Conservation (phyloP, 2,329 filamentous ascomycete species). For the Scopulariopsis brevicaulis region DNA sequence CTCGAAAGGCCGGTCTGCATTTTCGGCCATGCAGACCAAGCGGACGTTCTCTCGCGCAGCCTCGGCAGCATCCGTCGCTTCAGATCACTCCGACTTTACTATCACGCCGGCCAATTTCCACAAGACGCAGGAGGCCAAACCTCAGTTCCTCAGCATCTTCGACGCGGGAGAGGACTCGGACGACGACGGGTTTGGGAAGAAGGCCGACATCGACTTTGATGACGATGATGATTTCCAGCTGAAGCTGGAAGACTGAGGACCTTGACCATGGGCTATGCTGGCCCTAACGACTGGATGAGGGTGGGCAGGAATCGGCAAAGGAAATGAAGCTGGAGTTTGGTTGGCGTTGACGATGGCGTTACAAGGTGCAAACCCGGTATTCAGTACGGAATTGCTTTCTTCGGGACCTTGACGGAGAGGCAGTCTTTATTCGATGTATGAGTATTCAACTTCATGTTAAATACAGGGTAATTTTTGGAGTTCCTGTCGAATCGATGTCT, state of each 20-base stretch:
- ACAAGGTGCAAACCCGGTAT: not conserved
- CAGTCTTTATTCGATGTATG: not conserved
- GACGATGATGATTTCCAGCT: constrained; percentile 47
- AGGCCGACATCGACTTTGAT: constrained; percentile 26
- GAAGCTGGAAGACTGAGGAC: constrained; percentile 1
- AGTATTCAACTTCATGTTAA: not conserved
- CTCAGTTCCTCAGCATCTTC: constrained; percentile 48
- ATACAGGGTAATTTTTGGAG: not conserved
- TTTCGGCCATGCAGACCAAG: constrained; percentile 23
- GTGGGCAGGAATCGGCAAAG: not conserved
- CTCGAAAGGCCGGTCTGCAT: constrained; percentile 57
- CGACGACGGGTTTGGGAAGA: constrained; percentile 15
- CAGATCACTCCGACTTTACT: constrained; percentile 1
- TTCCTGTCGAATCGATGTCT: not conserved
- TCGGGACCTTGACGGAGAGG: too few relatives aligned
- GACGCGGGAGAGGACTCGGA: constrained; percentile 35
- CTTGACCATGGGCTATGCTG: not conserved
- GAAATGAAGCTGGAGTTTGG: not conserved
- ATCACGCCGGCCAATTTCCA: constrained; percentile 4
- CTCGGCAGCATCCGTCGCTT: constrained; percentile 1
- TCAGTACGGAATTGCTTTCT: not conserved
- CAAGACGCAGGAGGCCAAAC: constrained; percentile 11
- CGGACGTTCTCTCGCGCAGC: not conserved
- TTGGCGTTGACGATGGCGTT: constrained; percentile 1
- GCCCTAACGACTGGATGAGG: not conserved